Percentiles rank a stretch among this genome's conserved stretches.
phyloP scores from a whole-genome alignment of 2,329 filamentous ascomycete genomes.

The Xylaria sp. region DNA sequence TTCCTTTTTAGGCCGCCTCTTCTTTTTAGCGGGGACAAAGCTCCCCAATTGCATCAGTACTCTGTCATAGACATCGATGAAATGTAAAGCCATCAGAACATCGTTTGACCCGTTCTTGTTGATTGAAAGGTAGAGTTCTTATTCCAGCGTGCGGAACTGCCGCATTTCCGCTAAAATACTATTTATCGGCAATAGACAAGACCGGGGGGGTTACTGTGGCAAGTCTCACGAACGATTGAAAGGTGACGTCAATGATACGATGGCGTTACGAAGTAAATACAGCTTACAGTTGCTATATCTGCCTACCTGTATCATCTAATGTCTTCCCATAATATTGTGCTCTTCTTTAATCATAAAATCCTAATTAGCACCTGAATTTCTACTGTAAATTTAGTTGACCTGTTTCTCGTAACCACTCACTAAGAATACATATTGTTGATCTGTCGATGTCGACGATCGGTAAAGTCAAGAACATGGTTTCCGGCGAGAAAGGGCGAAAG shows the following conservation, averaged over 20 bases:
- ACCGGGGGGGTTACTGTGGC: not conserved
- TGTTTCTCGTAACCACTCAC: not conserved
- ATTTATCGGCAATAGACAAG: not conserved
- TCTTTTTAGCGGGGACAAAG: constrained; percentile 4
- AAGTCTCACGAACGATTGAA: not conserved
- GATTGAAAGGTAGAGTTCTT: not conserved
- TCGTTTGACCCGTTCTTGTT: not conserved
- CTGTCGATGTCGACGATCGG: constrained; percentile 46
- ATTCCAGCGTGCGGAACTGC: not conserved
- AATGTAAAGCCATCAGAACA: constrained; percentile 11
- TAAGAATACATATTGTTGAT: not conserved
- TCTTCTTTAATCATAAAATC: not conserved
- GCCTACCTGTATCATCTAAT: not conserved
- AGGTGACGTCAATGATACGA: constrained; percentile 21
- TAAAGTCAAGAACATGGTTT: constrained; percentile 54
- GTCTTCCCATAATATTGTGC: not conserved
- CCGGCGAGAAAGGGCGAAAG: constrained; percentile 63
- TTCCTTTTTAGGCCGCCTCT: constrained; percentile 5
- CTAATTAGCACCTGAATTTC: not conserved
- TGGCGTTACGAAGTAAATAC: not conserved
- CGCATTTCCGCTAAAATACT: not conserved
- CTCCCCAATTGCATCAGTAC: constrained; percentile 31
- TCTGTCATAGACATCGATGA: constrained; percentile 26
- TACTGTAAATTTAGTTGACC: not conserved
- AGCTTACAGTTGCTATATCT: not conserved